Evolutionary conservation across 1,139 yeast species (phyloP).

Genomic region (Nematodospora anomalae): DNA sequence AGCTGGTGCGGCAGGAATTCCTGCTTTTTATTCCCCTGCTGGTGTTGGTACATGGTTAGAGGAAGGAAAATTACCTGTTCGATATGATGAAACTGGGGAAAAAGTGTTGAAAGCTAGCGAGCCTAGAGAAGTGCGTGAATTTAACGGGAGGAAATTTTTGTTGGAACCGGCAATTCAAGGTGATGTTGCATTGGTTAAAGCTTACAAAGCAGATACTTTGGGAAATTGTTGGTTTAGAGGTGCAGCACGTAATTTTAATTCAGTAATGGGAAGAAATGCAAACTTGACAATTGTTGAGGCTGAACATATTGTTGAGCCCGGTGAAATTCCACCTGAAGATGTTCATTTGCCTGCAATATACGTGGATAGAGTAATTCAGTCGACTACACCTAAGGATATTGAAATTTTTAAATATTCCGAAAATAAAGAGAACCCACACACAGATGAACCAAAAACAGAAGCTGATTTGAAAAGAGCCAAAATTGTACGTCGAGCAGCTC

Average conservation of each 20-base stretch:
- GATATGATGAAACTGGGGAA: slow-evolving; percentile 33
- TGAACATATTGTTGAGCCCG: slow-evolving; percentile 49
- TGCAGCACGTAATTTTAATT: slow-evolving; percentile 48
- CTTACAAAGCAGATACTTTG: slow-evolving; percentile 45
- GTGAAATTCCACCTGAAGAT: slow-evolving; percentile 45
- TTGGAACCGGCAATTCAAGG: slow-evolving; percentile 45
- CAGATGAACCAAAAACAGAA: slow-evolving; percentile 16
- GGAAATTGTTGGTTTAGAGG: slow-evolving; percentile 52
- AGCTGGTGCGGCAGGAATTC: slow-evolving; percentile 53
- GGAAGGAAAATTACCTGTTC: slow-evolving; percentile 47
- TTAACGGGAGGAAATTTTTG: slow-evolving; percentile 43
- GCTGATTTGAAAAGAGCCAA: slow-evolving; percentile 28
- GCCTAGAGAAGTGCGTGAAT: slow-evolving; percentile 43
- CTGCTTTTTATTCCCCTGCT: slow-evolving; percentile 50
- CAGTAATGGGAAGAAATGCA: slow-evolving; percentile 48
- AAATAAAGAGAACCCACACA: slow-evolving; percentile 11
- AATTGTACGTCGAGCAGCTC: slow-evolving; percentile 46
- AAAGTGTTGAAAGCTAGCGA: slow-evolving; percentile 33
- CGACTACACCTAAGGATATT: slow-evolving; percentile 43
- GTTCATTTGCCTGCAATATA: slow-evolving; percentile 50
- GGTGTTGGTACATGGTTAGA: slow-evolving; percentile 55
- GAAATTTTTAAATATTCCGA: slow-evolving; percentile 31
- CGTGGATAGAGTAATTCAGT: slow-evolving; percentile 39
- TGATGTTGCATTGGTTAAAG: slow-evolving; percentile 49
- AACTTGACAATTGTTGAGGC: slow-evolving; percentile 51